Evolutionary conservation across 2,329 filamentous ascomycete genomes (phyloP).

Genomic region (Grosmannia clavigera): DNA sequence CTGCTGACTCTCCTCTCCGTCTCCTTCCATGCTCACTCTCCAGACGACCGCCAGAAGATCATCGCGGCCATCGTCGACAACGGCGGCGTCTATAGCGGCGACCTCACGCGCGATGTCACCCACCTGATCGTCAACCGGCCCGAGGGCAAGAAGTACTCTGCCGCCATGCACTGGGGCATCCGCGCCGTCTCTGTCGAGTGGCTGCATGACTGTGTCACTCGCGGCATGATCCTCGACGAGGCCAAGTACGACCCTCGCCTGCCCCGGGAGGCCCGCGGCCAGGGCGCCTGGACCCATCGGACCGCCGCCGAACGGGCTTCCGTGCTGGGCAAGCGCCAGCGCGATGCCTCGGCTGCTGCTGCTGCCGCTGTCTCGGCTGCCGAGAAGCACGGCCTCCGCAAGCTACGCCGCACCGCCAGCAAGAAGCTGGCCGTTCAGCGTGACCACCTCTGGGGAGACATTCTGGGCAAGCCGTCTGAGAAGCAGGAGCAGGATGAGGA

Average conservation of each 20-base stretch:
- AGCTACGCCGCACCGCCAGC: constrained; percentile 78
- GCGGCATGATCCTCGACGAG: constrained; percentile 88
- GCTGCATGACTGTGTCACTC: constrained; percentile 69
- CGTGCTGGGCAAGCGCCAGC: constrained; percentile 45
- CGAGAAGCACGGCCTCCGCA: constrained; percentile 53
- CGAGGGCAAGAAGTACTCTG: constrained; percentile 79
- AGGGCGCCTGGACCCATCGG: constrained; percentile 58
- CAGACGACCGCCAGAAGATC: constrained; percentile 58
- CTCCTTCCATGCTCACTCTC: constrained; percentile 9
- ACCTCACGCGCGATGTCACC: constrained; percentile 74
- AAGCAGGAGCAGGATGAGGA: constrained; percentile 11
- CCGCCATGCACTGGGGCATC: constrained; percentile 73
- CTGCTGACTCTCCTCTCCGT: neutral
- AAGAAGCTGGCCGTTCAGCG: constrained; percentile 69
- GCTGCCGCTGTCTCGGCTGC: constrained; percentile 18
- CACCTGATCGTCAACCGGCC: constrained; percentile 74
- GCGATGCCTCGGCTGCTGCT: constrained; percentile 26
- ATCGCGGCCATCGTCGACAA: constrained; percentile 54
- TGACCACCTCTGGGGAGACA: constrained; percentile 81
- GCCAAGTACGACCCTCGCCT: constrained; percentile 66
- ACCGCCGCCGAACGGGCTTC: constrained; percentile 27
- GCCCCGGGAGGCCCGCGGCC: constrained; percentile 57
- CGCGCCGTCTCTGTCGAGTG: constrained; percentile 72
- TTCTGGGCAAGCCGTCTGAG: constrained; percentile 42
- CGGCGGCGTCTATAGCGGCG: constrained; percentile 75